Percentiles rank a stretch among this genome's conserved stretches.
Conservation (phyloP, 768 basidiomycete species). For the Cantharellus cinnabarinus region DNA sequence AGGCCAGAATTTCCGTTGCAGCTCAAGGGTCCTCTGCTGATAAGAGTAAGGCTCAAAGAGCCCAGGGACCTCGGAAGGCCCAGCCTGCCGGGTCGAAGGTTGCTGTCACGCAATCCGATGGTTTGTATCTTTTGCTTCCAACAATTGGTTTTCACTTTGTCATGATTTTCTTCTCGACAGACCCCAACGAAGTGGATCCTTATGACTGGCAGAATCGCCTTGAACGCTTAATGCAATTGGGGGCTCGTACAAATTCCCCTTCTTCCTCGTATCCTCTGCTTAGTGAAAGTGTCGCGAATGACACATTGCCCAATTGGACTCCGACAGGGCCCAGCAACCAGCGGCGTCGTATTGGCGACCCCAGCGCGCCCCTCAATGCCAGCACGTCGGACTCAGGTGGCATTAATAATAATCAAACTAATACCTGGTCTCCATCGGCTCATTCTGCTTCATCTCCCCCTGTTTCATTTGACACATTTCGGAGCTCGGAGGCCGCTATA, state of each 20-base stretch:
- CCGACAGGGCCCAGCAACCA: no score
- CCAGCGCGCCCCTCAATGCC: no score
- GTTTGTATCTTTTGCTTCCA: background rate
- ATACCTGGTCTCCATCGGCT: background rate
- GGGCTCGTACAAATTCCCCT: no score
- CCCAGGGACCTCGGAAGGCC: background rate
- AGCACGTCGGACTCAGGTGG: no score
- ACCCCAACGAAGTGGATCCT: background rate
- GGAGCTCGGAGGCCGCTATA: background rate
- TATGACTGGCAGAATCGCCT: conserved; percentile 8
- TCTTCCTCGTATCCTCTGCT: no score
- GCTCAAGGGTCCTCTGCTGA: background rate
- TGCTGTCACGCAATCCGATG: background rate
- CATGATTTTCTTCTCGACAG: background rate
- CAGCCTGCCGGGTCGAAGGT: background rate
- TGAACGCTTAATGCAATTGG: background rate
- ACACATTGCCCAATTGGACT: no score
- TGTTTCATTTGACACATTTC: background rate
- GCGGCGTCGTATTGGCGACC: no score
- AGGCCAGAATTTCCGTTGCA: background rate
- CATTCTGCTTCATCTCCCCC: background rate
- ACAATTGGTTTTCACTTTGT: background rate
- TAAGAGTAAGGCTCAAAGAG: background rate
- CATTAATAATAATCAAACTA: no score
- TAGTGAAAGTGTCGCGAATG: no score